Conservation (phyloP, 108 stramenopile genomes). For the Skeletonema tropicum region DNA sequence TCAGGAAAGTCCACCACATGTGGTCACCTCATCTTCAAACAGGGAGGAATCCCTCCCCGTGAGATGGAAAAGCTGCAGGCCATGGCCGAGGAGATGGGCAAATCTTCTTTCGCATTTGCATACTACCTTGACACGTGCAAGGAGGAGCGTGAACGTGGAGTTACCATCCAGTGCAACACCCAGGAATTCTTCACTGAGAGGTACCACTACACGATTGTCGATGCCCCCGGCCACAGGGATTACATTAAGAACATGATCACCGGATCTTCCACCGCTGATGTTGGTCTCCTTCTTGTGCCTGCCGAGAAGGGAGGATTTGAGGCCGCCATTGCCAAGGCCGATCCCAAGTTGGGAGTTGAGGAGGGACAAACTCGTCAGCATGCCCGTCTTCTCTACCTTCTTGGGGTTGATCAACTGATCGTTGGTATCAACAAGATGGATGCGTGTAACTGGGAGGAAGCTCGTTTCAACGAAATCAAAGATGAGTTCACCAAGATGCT, state of each 20-base stretch:
- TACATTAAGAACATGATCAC: conserved; percentile 90
- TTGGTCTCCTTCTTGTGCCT: conserved; percentile 60
- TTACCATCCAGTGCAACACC: conserved; percentile 83
- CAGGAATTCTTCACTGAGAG: conserved; percentile 86
- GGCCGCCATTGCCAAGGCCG: conserved; percentile 87
- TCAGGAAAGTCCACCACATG: conserved; percentile 68
- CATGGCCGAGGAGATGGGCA: no score
- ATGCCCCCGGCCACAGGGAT: conserved; percentile 86
- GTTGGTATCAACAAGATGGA: conserved; percentile 87
- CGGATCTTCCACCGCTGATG: conserved; percentile 80
- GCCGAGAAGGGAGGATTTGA: conserved; percentile 89
- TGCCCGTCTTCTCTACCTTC: conserved; percentile 78
- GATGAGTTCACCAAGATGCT: conserved; percentile 85
- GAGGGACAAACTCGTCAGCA: conserved; percentile 83
- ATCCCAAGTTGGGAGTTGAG: conserved; percentile 75
- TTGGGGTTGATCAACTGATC: conserved; percentile 77
- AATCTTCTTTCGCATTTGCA: conserved; percentile 80
- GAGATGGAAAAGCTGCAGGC: conserved; percentile 85
- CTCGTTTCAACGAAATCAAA: conserved; percentile 77
- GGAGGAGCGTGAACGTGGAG: conserved; percentile 84
- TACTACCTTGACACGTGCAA: conserved; percentile 85
- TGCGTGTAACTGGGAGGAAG: conserved; percentile 69
- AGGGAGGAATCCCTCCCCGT: conserved; percentile 72
- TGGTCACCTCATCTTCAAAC: conserved; percentile 84
- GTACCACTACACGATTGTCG: conserved; percentile 84